phyloP scores from a whole-genome alignment of 768 basidiomycete species.

The Boletus pseudopeckii region DNA sequence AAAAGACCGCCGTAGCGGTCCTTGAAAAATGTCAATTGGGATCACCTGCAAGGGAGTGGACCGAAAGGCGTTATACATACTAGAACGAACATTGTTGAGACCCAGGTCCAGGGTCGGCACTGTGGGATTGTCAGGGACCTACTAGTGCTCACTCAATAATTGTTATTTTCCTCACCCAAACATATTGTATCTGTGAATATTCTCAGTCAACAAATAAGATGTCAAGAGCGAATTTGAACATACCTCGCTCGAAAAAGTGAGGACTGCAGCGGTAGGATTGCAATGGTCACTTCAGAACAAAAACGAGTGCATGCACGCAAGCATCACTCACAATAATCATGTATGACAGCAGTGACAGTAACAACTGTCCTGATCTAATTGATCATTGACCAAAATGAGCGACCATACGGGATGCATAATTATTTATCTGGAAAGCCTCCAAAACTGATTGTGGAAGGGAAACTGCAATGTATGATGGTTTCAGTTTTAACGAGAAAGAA shows the following conservation, averaged over 20 bases:
- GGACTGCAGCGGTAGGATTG: neutral
- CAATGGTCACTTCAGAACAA: neutral
- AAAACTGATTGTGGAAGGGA: neutral
- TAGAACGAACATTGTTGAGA: too few relatives aligned
- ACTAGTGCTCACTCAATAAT: too few relatives aligned
- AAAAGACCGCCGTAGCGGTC: too few relatives aligned
- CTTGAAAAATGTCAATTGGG: too few relatives aligned
- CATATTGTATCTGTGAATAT: neutral
- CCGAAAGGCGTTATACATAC: too few relatives aligned
- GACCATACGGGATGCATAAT: neutral
- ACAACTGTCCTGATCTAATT: neutral
- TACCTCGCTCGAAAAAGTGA: neutral
- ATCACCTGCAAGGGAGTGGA: too few relatives aligned
- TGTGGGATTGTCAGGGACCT: too few relatives aligned
- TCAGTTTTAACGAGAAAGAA: too few relatives aligned
- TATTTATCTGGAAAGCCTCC: neutral
- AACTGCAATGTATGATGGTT: neutral
- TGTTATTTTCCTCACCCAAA: too few relatives aligned
- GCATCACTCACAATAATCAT: conserved; percentile 10
- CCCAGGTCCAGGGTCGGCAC: too few relatives aligned
- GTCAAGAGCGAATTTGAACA: too few relatives aligned
- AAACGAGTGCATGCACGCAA: neutral
- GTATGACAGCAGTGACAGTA: neutral
- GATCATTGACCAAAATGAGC: neutral
- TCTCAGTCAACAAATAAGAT: too few relatives aligned